phyloP scores from a whole-genome alignment of 2,329 filamentous ascomycete genomes.

The Teratosphaeria gauchensis region DNA sequence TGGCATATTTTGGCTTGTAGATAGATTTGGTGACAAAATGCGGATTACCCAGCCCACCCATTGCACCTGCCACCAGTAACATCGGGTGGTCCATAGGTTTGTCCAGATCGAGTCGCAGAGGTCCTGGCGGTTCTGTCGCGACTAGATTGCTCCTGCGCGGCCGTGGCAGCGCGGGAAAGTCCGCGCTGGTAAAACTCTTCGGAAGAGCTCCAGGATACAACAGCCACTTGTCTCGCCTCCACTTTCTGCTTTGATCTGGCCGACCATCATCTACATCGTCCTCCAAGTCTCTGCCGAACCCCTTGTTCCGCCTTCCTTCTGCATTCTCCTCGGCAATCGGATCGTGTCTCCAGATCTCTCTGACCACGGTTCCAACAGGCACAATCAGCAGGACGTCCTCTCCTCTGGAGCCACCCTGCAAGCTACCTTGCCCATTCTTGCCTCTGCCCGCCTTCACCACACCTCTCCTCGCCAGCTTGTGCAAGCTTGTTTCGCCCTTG shows the following conservation, averaged over 20 bases:
- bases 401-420: constrained; percentile 65
- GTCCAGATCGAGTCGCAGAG: constrained; percentile 51
- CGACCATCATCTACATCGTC: constrained; percentile 16
- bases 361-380: constrained; percentile 81
- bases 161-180: constrained; percentile 48
- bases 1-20: constrained; percentile 75
- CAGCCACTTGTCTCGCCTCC: constrained; percentile 65
- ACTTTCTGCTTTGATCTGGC: constrained; percentile 30
- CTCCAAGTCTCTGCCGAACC: constrained; percentile 19
- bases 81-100: constrained; percentile 73
- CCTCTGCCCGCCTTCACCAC: constrained; percentile 66
- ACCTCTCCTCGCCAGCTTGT: constrained; percentile 74
- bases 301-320: constrained; percentile 21
- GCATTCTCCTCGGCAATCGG: constrained; percentile 60
- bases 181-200: constrained; percentile 54
- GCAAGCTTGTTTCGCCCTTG: constrained; percentile 80
- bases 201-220: constrained; percentile 71
- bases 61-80: constrained; percentile 74
- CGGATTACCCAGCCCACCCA: constrained; percentile 86
- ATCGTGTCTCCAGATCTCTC: constrained; percentile 71
- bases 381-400: constrained; percentile 83
- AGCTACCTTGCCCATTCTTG: constrained; percentile 68
- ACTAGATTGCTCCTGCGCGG: constrained; percentile 48
- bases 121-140: constrained; percentile 60
- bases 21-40: constrained; percentile 76